Conservation (phyloP, 2,329 filamentous ascomycete species). For the Phyllachora maydis region DNA sequence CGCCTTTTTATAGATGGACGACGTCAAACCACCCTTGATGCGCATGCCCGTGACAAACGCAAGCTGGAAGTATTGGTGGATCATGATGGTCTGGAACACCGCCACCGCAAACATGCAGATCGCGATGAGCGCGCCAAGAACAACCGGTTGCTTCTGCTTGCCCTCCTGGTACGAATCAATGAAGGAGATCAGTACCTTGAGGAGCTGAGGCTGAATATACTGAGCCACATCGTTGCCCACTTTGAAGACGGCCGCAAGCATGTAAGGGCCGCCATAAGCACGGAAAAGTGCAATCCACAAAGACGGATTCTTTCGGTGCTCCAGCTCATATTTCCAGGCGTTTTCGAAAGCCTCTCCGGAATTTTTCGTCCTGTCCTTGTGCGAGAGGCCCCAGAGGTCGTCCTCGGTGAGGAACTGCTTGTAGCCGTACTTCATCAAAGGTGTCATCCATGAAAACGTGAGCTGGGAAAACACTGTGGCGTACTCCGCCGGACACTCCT, state of each 20-base stretch:
- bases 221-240: slow-evolving; percentile 67
- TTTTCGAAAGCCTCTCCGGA: slow-evolving; percentile 52
- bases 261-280: slow-evolving; percentile 71
- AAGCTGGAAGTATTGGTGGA: slow-evolving; percentile 96
- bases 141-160: slow-evolving; percentile 48
- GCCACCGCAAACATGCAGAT: slow-evolving; percentile 83
- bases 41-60: slow-evolving; percentile 93
- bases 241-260: slow-evolving; percentile 70
- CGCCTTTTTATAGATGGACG: slow-evolving; percentile 84
- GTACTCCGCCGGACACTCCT: slow-evolving; percentile 62
- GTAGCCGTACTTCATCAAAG: slow-evolving; percentile 90
- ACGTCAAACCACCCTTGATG: slow-evolving; percentile 76
- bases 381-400: slow-evolving; percentile 82
- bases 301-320: slow-evolving; percentile 47
- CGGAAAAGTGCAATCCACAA: slow-evolving; percentile 73
- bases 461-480: slow-evolving; percentile 84
- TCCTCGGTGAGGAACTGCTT: slow-evolving; percentile 82
- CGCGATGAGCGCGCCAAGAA: slow-evolving; percentile 73
- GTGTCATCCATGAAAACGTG: slow-evolving; percentile 97
- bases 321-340: slow-evolving; percentile 60
- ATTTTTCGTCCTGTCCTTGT: slow-evolving; percentile 54
- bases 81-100: slow-evolving; percentile 65
- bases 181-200: slow-evolving; percentile 68
- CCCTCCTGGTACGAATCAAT: slow-evolving; percentile 52
- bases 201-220: slow-evolving; percentile 78